A percentile compares a stretch with the other conserved stretches of the same genome.
phyloP scores from a whole-genome alignment of 2,329 filamentous ascomycete genomes.

The Pseudogymnoascus sp. region DNA sequence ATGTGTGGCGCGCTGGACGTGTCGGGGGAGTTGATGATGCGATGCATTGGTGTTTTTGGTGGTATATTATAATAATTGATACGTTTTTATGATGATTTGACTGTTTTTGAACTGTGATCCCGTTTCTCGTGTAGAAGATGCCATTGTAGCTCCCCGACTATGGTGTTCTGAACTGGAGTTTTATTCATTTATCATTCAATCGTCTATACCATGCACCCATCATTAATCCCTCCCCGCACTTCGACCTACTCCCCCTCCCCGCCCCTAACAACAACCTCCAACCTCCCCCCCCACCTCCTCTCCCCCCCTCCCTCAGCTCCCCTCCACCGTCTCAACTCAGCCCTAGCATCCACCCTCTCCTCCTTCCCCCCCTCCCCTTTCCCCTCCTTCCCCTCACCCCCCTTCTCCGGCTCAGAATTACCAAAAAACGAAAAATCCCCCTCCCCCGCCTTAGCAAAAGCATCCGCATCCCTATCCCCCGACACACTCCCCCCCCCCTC shows the following conservation, averaged over 20 bases:
- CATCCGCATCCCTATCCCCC: background rate
- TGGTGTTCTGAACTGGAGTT: background rate
- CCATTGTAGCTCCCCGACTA: background rate
- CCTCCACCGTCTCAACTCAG: background rate
- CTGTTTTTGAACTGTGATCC: background rate
- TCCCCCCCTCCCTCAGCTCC: background rate
- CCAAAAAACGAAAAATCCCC: background rate
- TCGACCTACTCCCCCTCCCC: background rate
- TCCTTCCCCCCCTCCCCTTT: background rate
- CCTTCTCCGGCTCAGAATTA: background rate
- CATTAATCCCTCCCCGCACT: background rate
- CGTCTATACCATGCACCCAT: background rate
- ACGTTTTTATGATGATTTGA: background rate
- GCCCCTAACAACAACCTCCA: background rate
- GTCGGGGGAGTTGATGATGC: background rate
- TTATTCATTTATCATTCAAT: background rate
- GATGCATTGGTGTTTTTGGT: background rate
- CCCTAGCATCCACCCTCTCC: background rate
- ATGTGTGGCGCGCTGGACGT: background rate
- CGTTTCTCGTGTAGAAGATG: background rate
- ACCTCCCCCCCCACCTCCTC: background rate
- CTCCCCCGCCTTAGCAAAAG: background rate
- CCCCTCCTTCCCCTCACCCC: background rate
- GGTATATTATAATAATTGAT: constrained; percentile 1
- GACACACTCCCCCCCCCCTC: background rate